Base-by-base conservation (phyloP, 2,329 filamentous ascomycete species). In the Dactylellina parvicollis region DNA sequence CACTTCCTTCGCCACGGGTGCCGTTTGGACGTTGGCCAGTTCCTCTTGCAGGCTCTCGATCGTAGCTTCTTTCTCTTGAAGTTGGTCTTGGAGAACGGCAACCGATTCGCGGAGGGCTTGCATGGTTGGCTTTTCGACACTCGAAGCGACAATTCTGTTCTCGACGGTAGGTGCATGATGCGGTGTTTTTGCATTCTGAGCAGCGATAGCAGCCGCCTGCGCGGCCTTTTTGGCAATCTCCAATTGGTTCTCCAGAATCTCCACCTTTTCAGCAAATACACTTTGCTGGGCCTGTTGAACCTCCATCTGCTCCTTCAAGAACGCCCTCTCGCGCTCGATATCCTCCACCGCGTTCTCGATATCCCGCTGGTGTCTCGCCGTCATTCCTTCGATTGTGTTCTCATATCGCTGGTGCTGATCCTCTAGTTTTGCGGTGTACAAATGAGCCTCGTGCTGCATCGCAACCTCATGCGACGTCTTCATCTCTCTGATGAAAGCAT, bases 91-190 rank as follows among this genome's bases (percentile, higher is more conserved):
- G 24, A 99, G 85, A 16, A 97, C 95, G 82, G 96, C 89, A 79
- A 99, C 97, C 0, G 93, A 96, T 81, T 99, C 95, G 28, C 95
- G 90, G 30, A 99, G 86, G 4, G 95, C 95, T 81, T 98, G 94
- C 0, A 93, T 92, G 1, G 94, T 97, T 67, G 97, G 92, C 84
- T 90, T 96, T 80, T 95, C 92, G 0, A 83, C 80, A 16, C 79
- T 79, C 40, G 83, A 81, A n/a, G 81, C 80, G 28, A 79, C 77
- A 50, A 79, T 79, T 76, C 80, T 82, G 26, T 80, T 78, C 42
- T 81, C 80, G 2, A 76, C 64, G 12, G 75, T 34, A 5, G 75
- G 59, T 7, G 66, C 56, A 28, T 57, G 62, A 40, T 59, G 61
- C 7, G 76, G 64, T 10, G 40, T 56, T 55, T 75, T 74, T 74